Conservation (phyloP, 2,329 filamentous ascomycete species). For the Colletotrichum limetticola region DNA sequence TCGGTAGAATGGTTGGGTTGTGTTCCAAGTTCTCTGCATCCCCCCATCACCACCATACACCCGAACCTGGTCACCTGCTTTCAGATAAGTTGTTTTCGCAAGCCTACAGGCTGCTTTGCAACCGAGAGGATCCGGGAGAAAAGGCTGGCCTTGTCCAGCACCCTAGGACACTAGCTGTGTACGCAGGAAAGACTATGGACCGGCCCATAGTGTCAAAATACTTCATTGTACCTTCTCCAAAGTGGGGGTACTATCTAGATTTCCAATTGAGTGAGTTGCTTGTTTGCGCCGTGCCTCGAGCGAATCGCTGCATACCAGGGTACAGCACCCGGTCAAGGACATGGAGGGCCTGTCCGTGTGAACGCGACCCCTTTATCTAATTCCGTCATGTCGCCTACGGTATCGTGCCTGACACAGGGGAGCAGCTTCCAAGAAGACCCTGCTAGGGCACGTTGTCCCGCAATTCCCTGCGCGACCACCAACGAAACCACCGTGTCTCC, state of each 20-base stretch:
- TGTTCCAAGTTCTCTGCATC: background rate
- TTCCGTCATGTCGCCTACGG: background rate
- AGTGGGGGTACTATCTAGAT: background rate
- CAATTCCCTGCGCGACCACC: background rate
- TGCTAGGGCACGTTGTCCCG: background rate
- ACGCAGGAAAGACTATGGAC: background rate
- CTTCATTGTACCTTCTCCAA: background rate
- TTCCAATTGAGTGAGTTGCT: background rate
- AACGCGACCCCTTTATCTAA: background rate
- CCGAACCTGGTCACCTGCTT: background rate
- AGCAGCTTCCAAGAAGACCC: background rate
- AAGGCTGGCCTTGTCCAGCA: background rate
- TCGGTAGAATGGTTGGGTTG: background rate
- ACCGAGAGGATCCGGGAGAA: background rate
- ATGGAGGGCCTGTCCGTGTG: background rate
- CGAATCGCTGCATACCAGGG: background rate
- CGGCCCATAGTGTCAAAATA: background rate
- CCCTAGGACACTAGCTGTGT: too few species aligned
- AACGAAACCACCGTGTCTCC: background rate
- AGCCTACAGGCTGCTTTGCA: background rate
- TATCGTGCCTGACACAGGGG: background rate
- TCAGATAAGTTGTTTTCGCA: background rate
- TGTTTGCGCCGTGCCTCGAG: background rate
- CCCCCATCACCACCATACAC: background rate
- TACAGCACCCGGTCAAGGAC: background rate